These are phyloP conservation scores for Beauveria scarabaeidicola DNA, from an alignment of 2,329 filamentous ascomycete species.

Conservation along the genomic window DNA sequence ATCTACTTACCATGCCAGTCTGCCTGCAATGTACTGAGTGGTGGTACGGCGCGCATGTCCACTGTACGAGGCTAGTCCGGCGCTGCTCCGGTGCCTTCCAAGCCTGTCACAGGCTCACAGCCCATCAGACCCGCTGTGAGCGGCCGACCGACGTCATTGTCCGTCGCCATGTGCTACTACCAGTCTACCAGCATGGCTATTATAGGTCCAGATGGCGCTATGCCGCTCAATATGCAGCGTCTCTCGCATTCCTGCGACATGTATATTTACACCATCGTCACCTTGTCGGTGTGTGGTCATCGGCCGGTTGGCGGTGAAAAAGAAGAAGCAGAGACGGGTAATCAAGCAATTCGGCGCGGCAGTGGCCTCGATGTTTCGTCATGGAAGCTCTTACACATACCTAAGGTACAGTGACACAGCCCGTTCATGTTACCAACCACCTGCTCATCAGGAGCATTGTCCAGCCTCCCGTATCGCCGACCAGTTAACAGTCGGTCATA, in stretches of 20 bases:
- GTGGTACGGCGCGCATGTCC: too few species aligned
- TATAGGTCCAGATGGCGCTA: neutral
- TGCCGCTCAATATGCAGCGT: neutral
- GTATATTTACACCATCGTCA: neutral
- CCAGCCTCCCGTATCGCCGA: neutral
- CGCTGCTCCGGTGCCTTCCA: neutral
- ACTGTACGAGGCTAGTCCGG: neutral
- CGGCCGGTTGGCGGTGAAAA: neutral
- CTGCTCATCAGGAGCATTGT: neutral
- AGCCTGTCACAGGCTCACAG: neutral
- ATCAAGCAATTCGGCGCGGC: too few species aligned
- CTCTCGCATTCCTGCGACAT: neutral
- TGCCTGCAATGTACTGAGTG: too few species aligned
- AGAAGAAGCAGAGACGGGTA: neutral
- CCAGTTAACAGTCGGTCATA: neutral
- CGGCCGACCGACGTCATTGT: slow-evolving; percentile 5
- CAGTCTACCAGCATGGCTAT: too few species aligned
- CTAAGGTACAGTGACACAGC: too few species aligned
- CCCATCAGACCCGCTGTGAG: neutral
- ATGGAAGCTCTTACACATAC: too few species aligned
- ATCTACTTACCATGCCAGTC: too few species aligned
- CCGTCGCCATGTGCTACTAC: neutral
- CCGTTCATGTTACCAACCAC: neutral
- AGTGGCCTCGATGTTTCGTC: too few species aligned
- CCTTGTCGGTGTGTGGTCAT: neutral